These are phyloP conservation scores for Arbutus unedo DNA, from an alignment of 148 eudicot genomes.

Conservation along the genomic window DNA sequence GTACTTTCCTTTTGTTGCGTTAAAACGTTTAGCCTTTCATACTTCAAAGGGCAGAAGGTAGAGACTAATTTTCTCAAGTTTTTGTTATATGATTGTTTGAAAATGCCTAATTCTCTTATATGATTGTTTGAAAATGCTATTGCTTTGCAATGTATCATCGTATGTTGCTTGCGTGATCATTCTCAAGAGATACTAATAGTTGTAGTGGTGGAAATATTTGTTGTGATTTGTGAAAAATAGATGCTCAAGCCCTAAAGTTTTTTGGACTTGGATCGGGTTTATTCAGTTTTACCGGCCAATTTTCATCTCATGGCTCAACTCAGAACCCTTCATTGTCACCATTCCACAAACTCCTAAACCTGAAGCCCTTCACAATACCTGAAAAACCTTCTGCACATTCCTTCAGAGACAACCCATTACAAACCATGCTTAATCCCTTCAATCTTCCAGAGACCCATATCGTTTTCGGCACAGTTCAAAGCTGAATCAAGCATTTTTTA, in stretches of 20 bases:
- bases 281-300: background rate
- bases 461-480: conserved; percentile 21
- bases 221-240: too few species aligned
- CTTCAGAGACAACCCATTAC: conserved; percentile 7
- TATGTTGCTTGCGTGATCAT: background rate
- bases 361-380: background rate
- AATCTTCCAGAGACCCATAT: too few species aligned
- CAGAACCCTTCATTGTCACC: conserved; percentile 19
- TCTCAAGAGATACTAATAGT: too few species aligned
- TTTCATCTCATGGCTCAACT: conserved; percentile 10
- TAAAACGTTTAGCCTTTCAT: background rate
- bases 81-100: too few species aligned
- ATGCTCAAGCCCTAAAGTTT: background rate
- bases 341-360: conserved; percentile 18
- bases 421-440: conserved; percentile 7
- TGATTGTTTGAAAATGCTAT: background rate
- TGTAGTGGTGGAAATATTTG: too few species aligned
- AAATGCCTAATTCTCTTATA: background rate
- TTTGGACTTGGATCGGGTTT: background rate
- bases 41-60: background rate
- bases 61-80: background rate
- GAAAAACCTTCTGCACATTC: background rate
- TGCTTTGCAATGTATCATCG: background rate
- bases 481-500: background rate
- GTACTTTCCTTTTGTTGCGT: background rate